These are phyloP conservation scores for Ilyonectria sp. DNA, from an alignment of 2,329 filamentous ascomycete species.

Conservation along the genomic window DNA sequence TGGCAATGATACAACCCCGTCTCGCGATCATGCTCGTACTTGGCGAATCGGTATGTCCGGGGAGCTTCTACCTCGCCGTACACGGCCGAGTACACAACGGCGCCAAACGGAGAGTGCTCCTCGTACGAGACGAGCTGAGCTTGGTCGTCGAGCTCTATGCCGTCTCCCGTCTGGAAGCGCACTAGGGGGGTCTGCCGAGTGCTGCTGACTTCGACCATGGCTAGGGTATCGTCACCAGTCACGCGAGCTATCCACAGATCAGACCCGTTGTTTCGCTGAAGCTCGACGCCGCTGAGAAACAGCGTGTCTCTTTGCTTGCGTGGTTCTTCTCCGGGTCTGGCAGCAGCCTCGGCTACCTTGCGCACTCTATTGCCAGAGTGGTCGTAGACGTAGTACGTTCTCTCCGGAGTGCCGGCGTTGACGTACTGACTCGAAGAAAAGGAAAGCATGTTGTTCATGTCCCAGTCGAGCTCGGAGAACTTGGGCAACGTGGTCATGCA, in stretches of 20 bases:
- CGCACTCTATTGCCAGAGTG: slow-evolving; percentile 16
- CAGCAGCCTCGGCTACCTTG: slow-evolving; percentile 28
- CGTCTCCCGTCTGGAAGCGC: background rate
- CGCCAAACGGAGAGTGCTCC: slow-evolving; percentile 20
- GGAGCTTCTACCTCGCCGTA: background rate
- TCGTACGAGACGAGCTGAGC: slow-evolving; percentile 22
- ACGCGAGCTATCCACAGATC: background rate
- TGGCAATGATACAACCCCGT: slow-evolving; percentile 18
- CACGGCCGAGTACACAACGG: background rate
- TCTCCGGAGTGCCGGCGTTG: slow-evolving; percentile 14
- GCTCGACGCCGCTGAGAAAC: slow-evolving; percentile 16
- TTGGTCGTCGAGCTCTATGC: slow-evolving; percentile 11
- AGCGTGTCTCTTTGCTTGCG: slow-evolving; percentile 23
- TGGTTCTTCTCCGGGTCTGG: background rate
- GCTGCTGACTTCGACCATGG: background rate
- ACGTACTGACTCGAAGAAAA: slow-evolving; percentile 6
- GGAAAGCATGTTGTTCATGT: slow-evolving; percentile 7
- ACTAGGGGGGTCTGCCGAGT: background rate
- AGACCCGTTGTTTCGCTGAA: background rate
- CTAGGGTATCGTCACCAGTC: too few species aligned
- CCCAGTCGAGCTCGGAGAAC: slow-evolving; percentile 16
- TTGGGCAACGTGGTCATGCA: slow-evolving; percentile 24
- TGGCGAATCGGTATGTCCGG: background rate
- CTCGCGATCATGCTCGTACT: slow-evolving; percentile 11
- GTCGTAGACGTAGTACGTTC: slow-evolving; percentile 37